Evolutionary conservation across 2,329 filamentous ascomycete genomes (phyloP).

Genomic region (Penicillium hordei): DNA sequence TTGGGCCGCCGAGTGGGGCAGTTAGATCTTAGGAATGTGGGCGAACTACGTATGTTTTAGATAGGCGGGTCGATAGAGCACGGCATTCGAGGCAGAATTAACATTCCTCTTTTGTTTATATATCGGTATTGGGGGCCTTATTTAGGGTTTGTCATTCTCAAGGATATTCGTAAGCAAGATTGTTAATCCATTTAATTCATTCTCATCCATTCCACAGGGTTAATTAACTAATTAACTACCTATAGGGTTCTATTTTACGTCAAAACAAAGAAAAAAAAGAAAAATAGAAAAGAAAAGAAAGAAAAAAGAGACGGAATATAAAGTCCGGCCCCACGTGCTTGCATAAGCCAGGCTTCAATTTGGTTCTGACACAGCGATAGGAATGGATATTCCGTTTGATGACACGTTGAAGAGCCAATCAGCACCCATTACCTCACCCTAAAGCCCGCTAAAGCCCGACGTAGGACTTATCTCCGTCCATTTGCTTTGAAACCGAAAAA

Average conservation of each 20-base stretch:
- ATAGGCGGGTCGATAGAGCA: neutral
- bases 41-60: neutral
- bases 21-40: neutral
- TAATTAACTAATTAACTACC: too few relatives aligned
- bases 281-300: too few relatives aligned
- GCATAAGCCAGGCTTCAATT: neutral
- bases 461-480: slow-evolving; percentile 16
- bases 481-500: neutral
- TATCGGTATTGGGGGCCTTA: neutral
- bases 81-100: too few relatives aligned
- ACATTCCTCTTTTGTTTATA: neutral
- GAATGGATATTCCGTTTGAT: neutral
- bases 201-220: too few relatives aligned
- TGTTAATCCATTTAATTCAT: neutral
- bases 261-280: neutral
- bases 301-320: neutral
- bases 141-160: too few relatives aligned
- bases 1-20: neutral
- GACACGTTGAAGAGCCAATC: neutral
- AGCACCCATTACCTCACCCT: neutral
- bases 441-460: neutral
- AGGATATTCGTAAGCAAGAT: neutral
- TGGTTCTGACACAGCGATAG: neutral
- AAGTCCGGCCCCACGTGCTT: slow-evolving; percentile 1
- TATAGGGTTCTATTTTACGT: too few relatives aligned